Percentiles rank a stretch among this genome's conserved stretches.
Conservation (phyloP, 1,284 basidiomycete genomes). For the Moesziomyces globuligerus region DNA sequence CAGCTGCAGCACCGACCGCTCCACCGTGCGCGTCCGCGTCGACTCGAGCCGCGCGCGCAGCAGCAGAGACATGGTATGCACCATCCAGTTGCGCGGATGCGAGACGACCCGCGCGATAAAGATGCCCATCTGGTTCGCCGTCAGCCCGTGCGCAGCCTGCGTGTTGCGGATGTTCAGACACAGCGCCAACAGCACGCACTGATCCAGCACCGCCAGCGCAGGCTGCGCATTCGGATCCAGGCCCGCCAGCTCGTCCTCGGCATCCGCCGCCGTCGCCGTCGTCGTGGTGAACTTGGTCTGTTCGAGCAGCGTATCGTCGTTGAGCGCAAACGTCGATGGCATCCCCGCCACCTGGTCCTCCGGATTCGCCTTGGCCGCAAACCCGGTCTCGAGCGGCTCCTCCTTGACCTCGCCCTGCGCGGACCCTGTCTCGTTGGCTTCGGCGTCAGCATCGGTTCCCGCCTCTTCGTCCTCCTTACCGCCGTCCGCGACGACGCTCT, state of each 20-base stretch:
- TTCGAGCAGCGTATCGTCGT: conserved; percentile 96
- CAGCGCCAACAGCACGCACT: conserved; percentile 62
- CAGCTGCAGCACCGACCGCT: conserved; percentile 63
- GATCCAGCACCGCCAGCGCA: conserved; percentile 59
- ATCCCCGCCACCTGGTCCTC: conserved; percentile 59
- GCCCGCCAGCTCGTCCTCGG: conserved; percentile 69
- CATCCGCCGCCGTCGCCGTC: conserved; percentile 70
- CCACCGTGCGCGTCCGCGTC: conserved; percentile 61
- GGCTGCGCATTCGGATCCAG: conserved; percentile 87
- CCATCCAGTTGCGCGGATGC: conserved; percentile 65
- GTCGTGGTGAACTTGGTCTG: conserved; percentile 82
- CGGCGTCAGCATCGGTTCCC: conserved; percentile 37
- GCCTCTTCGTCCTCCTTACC: conserved; percentile 45
- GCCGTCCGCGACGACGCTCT: conserved; percentile 71
- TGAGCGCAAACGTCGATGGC: conserved; percentile 83
- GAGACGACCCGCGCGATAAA: conserved; percentile 61
- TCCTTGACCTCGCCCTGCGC: conserved; percentile 41
- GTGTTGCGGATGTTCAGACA: conserved; percentile 65
- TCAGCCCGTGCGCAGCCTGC: conserved; percentile 66
- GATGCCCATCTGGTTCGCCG: conserved; percentile 62
- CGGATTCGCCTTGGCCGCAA: conserved; percentile 49
- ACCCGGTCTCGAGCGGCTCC: conserved; percentile 35
- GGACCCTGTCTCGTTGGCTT: neutral
- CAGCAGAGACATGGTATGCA: conserved; percentile 66
- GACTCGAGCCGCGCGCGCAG: conserved; percentile 64